These are phyloP conservation scores for Sporisorium reilianum DNA, from an alignment of 1,284 basidiomycete genomes.

Conservation along the genomic window DNA sequence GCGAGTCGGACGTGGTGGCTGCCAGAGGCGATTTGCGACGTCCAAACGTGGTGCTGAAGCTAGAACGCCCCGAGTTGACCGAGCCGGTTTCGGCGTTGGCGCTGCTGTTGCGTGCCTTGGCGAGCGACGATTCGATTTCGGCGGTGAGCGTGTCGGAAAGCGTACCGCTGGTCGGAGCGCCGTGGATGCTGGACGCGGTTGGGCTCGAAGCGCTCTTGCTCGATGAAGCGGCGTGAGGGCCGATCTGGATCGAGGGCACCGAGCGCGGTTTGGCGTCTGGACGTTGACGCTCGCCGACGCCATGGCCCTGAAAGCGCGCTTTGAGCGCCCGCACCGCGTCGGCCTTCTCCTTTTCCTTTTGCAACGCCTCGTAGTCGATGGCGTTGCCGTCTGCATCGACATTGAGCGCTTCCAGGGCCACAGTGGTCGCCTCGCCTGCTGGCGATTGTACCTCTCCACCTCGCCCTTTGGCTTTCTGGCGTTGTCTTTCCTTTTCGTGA, in stretches of 20 bases:
- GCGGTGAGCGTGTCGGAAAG: slow-evolving; percentile 28
- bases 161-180: background rate
- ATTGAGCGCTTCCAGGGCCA: slow-evolving; percentile 9
- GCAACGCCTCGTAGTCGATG: slow-evolving; percentile 46
- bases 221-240: background rate
- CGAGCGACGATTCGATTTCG: slow-evolving; percentile 41
- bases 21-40: slow-evolving; percentile 29
- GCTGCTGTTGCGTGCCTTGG: slow-evolving; percentile 14
- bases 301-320: slow-evolving; percentile 51
- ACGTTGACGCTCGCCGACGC: slow-evolving; percentile 36
- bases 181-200: background rate
- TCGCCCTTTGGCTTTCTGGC: slow-evolving; percentile 41
- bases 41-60: slow-evolving; percentile 52
- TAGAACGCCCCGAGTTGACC: slow-evolving; percentile 17
- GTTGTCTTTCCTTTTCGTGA: slow-evolving; percentile 46
- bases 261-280: slow-evolving; percentile 11
- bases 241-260: slow-evolving; percentile 42
- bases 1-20: background rate
- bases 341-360: slow-evolving; percentile 57
- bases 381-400: slow-evolving; percentile 38
- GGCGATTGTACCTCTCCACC: slow-evolving; percentile 7
- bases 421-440: slow-evolving; percentile 3
- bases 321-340: slow-evolving; percentile 59
- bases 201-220: slow-evolving; percentile 1
- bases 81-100: slow-evolving; percentile 22